Percentiles rank a stretch among this genome's conserved stretches.
Evolutionary conservation across 108 stramenopile genomes (phyloP).

Genomic region (Craspedostauros australis): DNA sequence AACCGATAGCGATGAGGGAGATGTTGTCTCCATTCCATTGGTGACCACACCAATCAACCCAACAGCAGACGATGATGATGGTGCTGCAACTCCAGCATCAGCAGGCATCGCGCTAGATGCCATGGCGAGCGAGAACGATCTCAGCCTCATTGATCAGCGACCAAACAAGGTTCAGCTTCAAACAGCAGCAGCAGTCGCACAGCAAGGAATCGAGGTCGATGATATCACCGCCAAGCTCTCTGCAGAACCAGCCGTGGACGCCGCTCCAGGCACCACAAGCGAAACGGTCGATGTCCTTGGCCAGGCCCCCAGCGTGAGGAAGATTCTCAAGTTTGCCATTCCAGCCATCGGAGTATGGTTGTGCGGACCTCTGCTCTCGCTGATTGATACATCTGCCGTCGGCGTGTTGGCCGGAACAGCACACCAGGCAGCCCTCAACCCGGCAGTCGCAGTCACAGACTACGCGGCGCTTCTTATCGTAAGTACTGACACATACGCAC

Average conservation of each 20-base stretch:
- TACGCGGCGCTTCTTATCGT: conserved; percentile 67
- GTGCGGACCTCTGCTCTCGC: conserved; percentile 65
- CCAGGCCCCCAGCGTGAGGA: conserved; percentile 43
- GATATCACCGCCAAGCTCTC: background rate
- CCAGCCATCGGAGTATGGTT: conserved; percentile 86
- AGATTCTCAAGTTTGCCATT: conserved; percentile 75
- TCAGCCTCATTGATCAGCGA: conserved; percentile 17
- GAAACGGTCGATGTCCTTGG: conserved; percentile 1
- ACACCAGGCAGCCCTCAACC: conserved; percentile 81
- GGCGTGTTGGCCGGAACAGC: conserved; percentile 71
- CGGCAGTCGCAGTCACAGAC: conserved; percentile 75
- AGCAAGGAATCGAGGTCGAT: background rate
- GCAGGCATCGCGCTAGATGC: too few relatives aligned
- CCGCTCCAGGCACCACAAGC: background rate
- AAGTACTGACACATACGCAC: conserved; percentile 14
- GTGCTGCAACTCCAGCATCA: background rate
- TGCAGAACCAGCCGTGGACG: background rate
- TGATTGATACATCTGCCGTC: conserved; percentile 80
- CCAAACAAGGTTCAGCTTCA: background rate
- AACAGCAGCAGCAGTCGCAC: background rate
- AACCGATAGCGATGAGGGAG: too few relatives aligned
- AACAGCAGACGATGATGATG: background rate
- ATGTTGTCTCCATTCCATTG: too few relatives aligned
- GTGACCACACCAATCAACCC: background rate
- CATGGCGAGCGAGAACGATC: conserved; percentile 9